Evolutionary conservation across 257 asterid species (phyloP).

Genomic region (Galeopsis tetrahit): DNA sequence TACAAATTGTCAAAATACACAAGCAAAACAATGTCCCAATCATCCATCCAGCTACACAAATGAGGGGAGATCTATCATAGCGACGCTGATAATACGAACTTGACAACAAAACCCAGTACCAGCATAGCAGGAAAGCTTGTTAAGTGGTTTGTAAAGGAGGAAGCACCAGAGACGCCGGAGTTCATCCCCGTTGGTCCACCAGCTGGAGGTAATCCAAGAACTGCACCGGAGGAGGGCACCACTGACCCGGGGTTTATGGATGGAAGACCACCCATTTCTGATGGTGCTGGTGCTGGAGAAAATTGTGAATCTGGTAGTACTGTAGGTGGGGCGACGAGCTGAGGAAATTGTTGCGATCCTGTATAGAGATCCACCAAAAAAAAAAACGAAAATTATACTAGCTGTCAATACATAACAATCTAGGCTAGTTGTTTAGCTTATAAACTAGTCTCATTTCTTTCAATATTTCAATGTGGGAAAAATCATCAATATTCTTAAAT

Average conservation of each 20-base stretch:
- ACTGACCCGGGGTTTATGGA: slow-evolving; percentile 46
- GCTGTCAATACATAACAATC: background rate
- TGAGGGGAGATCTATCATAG: slow-evolving; percentile 24
- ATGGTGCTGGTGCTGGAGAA: slow-evolving; percentile 91
- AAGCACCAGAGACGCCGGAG: slow-evolving; percentile 50
- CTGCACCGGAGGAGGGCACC: slow-evolving; percentile 65
- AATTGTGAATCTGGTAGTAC: slow-evolving; percentile 52
- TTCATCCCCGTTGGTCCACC: slow-evolving; percentile 74
- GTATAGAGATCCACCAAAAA: slow-evolving; percentile 22
- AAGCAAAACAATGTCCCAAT: slow-evolving; percentile 37
- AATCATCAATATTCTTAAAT: too few species aligned
- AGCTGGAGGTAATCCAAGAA: slow-evolving; percentile 67
- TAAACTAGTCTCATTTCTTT: too few species aligned
- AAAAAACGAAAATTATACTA: background rate
- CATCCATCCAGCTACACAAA: slow-evolving; percentile 26
- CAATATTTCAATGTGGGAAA: too few species aligned
- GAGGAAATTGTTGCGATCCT: slow-evolving; percentile 86
- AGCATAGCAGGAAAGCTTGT: slow-evolving; percentile 45
- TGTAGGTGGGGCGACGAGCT: slow-evolving; percentile 74
- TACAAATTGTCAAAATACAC: slow-evolving; percentile 37
- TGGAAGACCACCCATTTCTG: slow-evolving; percentile 72
- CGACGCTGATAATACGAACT: slow-evolving; percentile 27
- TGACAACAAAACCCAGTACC: slow-evolving; percentile 43
- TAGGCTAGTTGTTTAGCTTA: background rate
- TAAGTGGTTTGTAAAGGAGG: slow-evolving; percentile 46